Evolutionary conservation across 306 rosid species (phyloP).

Genomic region (Dalbergia oliveri): DNA sequence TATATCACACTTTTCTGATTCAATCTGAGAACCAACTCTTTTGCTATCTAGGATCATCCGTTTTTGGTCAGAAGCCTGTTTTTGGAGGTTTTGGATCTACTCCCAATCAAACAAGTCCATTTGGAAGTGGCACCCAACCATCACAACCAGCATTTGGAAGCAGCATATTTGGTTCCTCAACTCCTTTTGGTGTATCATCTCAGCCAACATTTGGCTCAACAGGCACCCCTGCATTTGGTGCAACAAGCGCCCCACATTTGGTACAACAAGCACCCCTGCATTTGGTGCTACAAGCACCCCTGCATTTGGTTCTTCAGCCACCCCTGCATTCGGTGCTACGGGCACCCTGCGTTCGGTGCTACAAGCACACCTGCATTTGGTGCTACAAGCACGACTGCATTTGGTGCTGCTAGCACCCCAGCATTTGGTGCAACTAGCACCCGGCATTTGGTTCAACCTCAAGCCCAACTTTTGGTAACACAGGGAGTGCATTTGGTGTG

Average conservation of each 20-base stretch:
- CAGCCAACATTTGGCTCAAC: constrained; percentile 70
- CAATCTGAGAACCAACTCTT: constrained; percentile 38
- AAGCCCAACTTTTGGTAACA: constrained; percentile 71
- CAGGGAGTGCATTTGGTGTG: constrained; percentile 70
- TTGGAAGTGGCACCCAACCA: constrained; percentile 73
- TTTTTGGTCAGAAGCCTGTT: constrained; percentile 86
- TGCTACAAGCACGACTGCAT: constrained; percentile 51
- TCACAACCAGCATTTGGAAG: constrained; percentile 94
- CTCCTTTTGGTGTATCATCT: constrained; percentile 78
- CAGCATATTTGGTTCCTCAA: constrained; percentile 81
- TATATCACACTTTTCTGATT: constrained; percentile 31
- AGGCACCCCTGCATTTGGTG: constrained; percentile 56
- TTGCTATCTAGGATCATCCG: constrained; percentile 66
- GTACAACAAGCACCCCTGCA: constrained; percentile 50
- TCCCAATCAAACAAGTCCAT: constrained; percentile 78
- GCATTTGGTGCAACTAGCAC: constrained; percentile 69
- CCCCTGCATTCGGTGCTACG: constrained; percentile 65
- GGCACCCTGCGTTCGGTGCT: constrained; percentile 63
- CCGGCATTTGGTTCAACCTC: constrained; percentile 75
- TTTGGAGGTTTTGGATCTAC: constrained; percentile 88
- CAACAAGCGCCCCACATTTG: constrained; percentile 59
- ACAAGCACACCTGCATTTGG: constrained; percentile 61
- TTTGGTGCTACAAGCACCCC: constrained; percentile 59
- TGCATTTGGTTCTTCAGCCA: constrained; percentile 57
- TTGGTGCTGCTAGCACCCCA: constrained; percentile 71